Evolutionary conservation across 768 basidiomycete species (phyloP), one percentile per base, ranked within the genome.

Genomic region (Russula emetica): DNA sequence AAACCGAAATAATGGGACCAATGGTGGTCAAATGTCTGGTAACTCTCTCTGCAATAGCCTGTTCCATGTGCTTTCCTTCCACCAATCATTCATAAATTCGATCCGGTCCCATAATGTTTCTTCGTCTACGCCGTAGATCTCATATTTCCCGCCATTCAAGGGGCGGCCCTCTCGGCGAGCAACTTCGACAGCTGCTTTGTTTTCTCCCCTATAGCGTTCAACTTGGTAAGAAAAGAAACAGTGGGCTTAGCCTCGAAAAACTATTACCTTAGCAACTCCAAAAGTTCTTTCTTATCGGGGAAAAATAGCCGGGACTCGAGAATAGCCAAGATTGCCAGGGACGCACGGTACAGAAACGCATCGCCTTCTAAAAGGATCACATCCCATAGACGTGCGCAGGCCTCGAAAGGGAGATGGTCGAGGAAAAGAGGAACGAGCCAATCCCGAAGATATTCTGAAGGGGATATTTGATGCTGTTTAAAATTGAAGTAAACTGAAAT

Each of bases 11-110:
- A 22, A 28, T 36, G 36, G 3, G 28, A 42, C 54, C 11, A 53
- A 16, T 38, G 34, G n/a, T 22, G 80, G 62, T 67, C 70, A 78
- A 69, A 83, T 57, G 75, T 94, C 93, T n/a, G 92, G 92, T 60
- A 94, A 74, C 74, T 95, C 92, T 72, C 93, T 79, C 67, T 87
- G 85, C 70, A 92, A 83, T 60, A 95, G 75, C 63, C 93, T 78
- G 44, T 79, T 84, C 92, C 92, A 96, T 55, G 92, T 95, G 66
- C 85, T 90, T 70, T 94, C 91, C 71, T 85, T 92, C 93, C 94
- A 95, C 92, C 90, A 92, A 45, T 92, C 91, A 22, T 88, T 85
- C 87, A 93, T 89, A 57, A 79, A 78, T 66, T 88, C 83, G 40
- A 96, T 86, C 49, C 86, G 80, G 45, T 88, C 88, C 87, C 94